Evolutionary conservation across 768 basidiomycete genomes (phyloP).

Genomic region (Naganishia vaughanmartiniae): DNA sequence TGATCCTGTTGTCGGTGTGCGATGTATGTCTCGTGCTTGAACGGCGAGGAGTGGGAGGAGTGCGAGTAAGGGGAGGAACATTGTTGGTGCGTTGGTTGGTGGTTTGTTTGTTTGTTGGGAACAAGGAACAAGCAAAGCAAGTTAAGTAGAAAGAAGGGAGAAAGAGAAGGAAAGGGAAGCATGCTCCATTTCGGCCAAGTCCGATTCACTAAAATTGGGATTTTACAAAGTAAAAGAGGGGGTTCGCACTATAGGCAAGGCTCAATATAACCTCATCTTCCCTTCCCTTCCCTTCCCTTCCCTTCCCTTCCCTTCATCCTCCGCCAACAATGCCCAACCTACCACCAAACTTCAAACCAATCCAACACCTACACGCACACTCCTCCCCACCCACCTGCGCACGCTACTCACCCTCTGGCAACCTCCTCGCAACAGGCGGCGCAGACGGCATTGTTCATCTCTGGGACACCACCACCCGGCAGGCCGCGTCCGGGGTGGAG

Average conservation of each 20-base stretch:
- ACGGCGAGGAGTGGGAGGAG: not conserved
- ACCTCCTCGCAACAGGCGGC: conserved; percentile 60
- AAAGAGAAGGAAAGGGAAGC: too few species aligned
- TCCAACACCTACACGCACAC: conserved; percentile 8
- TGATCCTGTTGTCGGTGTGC: not conserved
- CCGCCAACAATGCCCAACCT: not conserved
- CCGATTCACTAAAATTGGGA: too few species aligned
- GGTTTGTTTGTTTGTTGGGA: not conserved
- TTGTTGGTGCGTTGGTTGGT: not conserved
- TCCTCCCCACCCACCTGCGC: not conserved
- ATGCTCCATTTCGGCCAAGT: too few species aligned
- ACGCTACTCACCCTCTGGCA: conserved; percentile 18
- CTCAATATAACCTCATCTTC: too few species aligned
- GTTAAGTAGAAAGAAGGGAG: too few species aligned
- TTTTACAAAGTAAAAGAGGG: too few species aligned
- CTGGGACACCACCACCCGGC: conserved; percentile 74
- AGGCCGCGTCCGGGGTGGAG: too few species aligned
- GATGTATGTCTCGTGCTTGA: not conserved
- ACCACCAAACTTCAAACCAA: not conserved
- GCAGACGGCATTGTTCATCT: conserved; percentile 79
- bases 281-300: not conserved
- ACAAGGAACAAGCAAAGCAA: too few species aligned
- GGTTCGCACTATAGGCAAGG: too few species aligned
- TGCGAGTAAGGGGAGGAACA: not conserved
- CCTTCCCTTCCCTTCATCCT: not conserved